phyloP scores from a whole-genome alignment of 192 early-diverging fungal species.

The Jimgerdemannia lactiflua region DNA sequence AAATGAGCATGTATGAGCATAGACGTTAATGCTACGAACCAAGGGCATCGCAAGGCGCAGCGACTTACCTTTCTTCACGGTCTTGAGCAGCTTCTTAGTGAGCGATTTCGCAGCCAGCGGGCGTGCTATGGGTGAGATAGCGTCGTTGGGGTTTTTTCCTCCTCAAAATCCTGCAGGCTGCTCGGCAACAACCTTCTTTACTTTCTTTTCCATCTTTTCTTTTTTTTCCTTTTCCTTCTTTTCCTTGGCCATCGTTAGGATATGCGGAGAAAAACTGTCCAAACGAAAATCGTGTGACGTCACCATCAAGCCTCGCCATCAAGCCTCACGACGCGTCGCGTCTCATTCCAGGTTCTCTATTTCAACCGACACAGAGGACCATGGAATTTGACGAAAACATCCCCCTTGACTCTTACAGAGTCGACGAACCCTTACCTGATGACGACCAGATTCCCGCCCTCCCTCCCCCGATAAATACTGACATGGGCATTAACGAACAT shows the following conservation, averaged over 20 bases:
- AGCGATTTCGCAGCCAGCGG: slow-evolving; percentile 69
- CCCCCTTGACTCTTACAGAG: slow-evolving; percentile 4
- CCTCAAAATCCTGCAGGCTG: too few relatives aligned
- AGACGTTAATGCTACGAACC: too few relatives aligned
- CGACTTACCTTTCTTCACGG: slow-evolving; percentile 83
- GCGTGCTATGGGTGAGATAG: too few relatives aligned
- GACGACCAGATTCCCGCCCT: neutral
- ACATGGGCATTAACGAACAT: neutral
- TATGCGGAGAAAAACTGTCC: neutral
- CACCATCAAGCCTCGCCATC: neutral
- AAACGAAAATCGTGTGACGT: slow-evolving; percentile 11
- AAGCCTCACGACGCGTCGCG: neutral
- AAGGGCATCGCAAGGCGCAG: neutral
- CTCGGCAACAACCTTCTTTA: neutral
- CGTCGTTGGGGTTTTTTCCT: too few relatives aligned
- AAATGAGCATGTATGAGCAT: neutral
- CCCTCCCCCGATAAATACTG: neutral
- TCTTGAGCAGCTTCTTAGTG: slow-evolving; percentile 83
- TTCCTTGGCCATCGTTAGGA: slow-evolving; percentile 36
- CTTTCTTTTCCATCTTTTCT: slow-evolving; percentile 22
- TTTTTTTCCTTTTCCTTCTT: slow-evolving; percentile 27
- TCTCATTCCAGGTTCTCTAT: neutral
- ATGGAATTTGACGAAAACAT: slow-evolving; percentile 2
- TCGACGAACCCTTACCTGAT: neutral
- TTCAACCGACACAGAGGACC: neutral